Conservation (phyloP, 1,139 yeast species). For the Groenewaldozyma sp. region DNA sequence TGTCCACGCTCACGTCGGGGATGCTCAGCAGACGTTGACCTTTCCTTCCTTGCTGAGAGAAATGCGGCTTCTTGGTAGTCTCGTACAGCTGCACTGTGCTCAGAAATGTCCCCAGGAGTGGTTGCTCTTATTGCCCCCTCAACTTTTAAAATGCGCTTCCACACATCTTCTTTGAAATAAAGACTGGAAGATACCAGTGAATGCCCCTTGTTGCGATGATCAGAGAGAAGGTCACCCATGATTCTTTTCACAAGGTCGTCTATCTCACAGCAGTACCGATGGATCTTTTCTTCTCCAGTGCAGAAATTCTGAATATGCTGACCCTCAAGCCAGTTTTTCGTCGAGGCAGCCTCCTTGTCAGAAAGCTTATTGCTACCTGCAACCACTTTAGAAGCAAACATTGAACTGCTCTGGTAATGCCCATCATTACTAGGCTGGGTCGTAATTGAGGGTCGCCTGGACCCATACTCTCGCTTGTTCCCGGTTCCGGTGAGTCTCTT, state of each 20-base stretch:
- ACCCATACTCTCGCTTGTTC: constrained; percentile 18
- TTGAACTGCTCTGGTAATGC: constrained; percentile 13
- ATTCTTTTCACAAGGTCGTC: constrained; percentile 27
- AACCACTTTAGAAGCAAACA: constrained; percentile 27
- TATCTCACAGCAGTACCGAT: constrained; percentile 30
- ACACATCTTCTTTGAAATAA: constrained; percentile 21
- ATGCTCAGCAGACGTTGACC: neutral
- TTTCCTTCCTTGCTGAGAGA: neutral
- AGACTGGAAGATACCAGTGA: constrained; percentile 22
- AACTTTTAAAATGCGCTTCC: constrained; percentile 22
- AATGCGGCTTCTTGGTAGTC: neutral
- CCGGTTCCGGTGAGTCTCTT: constrained; percentile 20
- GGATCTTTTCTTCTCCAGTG: constrained; percentile 30
- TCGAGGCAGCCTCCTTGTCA: constrained; percentile 30
- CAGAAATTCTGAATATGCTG: constrained; percentile 30
- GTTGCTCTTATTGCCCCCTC: constrained; percentile 20
- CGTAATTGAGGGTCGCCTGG: constrained; percentile 25
- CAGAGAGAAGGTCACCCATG: constrained; percentile 25
- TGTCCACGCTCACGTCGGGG: neutral
- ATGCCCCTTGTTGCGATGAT: constrained; percentile 21
- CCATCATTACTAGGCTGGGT: constrained; percentile 2
- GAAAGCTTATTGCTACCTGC: constrained; percentile 27
- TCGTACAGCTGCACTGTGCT: neutral
- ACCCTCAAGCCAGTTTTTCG: constrained; percentile 26
- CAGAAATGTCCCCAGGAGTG: constrained; percentile 5